Conservation (phyloP, 495 filamentous ascomycete species). For the Aspergillus sclerotiicarbonarius region DNA sequence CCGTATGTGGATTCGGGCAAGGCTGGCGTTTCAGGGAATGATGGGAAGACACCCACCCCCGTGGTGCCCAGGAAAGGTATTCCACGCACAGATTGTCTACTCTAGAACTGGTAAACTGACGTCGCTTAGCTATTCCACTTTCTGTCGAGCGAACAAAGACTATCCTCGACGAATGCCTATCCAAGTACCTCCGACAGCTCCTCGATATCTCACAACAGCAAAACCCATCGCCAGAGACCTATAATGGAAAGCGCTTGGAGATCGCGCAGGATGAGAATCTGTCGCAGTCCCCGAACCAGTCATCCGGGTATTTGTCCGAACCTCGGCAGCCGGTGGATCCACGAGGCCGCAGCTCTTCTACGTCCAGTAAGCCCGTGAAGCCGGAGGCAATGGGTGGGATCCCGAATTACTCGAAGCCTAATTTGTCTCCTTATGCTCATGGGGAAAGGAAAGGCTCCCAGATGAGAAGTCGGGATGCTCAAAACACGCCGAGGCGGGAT, state of each 20-base stretch:
- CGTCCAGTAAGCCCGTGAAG: conserved; percentile 23
- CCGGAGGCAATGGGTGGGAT: conserved; percentile 18
- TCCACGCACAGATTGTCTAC: neutral
- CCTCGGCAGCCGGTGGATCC: conserved; percentile 21
- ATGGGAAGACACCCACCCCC: conserved; percentile 11
- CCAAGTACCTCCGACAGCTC: conserved; percentile 46
- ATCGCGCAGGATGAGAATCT: conserved; percentile 14
- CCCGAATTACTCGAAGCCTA: conserved; percentile 12
- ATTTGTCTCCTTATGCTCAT: conserved; percentile 16
- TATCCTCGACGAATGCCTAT: conserved; percentile 54
- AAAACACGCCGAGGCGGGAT: conserved; percentile 20
- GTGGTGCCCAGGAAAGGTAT: conserved; percentile 27
- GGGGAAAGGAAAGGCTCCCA: conserved; percentile 22
- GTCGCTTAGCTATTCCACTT: conserved; percentile 32
- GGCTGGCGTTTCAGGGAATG: conserved; percentile 13
- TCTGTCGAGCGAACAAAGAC: conserved; percentile 48
- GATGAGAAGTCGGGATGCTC: conserved; percentile 29
- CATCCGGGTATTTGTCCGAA: conserved; percentile 19
- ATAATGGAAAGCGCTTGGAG: conserved; percentile 11
- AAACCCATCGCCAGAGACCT: conserved; percentile 15
- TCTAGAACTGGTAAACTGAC: conserved; percentile 8
- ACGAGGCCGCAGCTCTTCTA: conserved; percentile 33
- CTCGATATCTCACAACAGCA: conserved; percentile 22
- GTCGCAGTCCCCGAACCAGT: conserved; percentile 7
- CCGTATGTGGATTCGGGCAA: conserved; percentile 35